These are phyloP conservation scores for Mayamaea pseudoterrestris DNA, from an alignment of 108 stramenopile species.

Conservation along the genomic window DNA sequence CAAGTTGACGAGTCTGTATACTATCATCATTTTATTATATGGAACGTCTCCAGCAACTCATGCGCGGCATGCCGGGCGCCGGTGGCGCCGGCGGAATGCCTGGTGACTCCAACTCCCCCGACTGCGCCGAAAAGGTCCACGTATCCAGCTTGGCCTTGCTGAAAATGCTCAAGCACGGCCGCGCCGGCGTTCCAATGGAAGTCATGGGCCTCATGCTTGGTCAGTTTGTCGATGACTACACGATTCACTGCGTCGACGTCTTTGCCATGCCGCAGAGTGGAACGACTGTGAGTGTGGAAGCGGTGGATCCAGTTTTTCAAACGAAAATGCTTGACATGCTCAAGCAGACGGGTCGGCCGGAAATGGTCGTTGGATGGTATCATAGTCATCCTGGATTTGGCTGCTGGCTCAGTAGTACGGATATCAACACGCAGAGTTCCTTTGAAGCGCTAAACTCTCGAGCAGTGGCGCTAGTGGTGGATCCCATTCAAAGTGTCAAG, in stretches of 20 bases:
- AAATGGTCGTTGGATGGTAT: conserved; percentile 99
- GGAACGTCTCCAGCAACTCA: conserved; percentile 83
- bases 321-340: conserved; percentile 99
- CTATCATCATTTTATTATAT: conserved; percentile 13
- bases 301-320: conserved; percentile 98
- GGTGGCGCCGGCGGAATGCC: conserved; percentile 52
- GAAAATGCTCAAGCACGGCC: conserved; percentile 99
- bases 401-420: conserved; percentile 96
- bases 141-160: conserved; percentile 94
- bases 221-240: conserved; percentile 99
- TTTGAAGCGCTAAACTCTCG: conserved; percentile 94
- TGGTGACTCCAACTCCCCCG: conserved; percentile 76
- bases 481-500: conserved; percentile 99
- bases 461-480: conserved; percentile 95
- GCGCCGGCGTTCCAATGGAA: conserved; percentile 99
- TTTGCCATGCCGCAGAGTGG: conserved; percentile 99
- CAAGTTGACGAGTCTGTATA: no score
- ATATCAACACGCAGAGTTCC: conserved; percentile 97
- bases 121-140: conserved; percentile 96
- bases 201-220: conserved; percentile 99
- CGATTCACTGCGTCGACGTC: conserved; percentile 98
- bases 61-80: conserved; percentile 78
- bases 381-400: conserved; percentile 99
- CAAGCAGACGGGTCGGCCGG: conserved; percentile 93
- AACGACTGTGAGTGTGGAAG: conserved; percentile 95